A percentile compares a stretch with the other conserved stretches of the same genome.
These are phyloP conservation scores for Dioszegia crocea DNA, from an alignment of 768 basidiomycete species.

Conservation along the genomic window DNA sequence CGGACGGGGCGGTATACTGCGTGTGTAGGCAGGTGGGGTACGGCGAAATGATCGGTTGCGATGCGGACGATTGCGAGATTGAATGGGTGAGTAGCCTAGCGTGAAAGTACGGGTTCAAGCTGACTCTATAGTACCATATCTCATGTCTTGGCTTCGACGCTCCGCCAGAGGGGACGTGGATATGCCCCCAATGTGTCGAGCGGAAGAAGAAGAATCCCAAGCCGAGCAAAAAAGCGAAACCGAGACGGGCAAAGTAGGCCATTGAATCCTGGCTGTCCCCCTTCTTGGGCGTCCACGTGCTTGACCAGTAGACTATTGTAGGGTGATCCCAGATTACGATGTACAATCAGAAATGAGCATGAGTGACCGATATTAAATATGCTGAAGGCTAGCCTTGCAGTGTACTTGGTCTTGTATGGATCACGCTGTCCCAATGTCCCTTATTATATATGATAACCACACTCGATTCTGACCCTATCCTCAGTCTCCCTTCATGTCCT, in stretches of 20 bases:
- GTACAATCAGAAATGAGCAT: too few species aligned
- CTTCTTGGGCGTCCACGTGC: too few species aligned
- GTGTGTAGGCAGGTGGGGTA: conserved; percentile 46
- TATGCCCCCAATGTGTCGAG: conserved; percentile 37
- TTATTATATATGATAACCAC: too few species aligned
- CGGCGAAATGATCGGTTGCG: conserved; percentile 52
- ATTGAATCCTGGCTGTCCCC: too few species aligned
- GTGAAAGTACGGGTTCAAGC: neutral
- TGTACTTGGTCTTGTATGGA: too few species aligned
- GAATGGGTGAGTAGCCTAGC: conserved; percentile 50
- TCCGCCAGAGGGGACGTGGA: conserved; percentile 40
- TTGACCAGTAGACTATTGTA: too few species aligned
- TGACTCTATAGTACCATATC: conserved; percentile 37
- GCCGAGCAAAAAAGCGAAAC: conserved; percentile 14
- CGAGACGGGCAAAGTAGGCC: conserved; percentile 12
- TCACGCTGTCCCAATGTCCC: too few species aligned
- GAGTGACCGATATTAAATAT: too few species aligned
- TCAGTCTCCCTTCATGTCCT: too few species aligned
- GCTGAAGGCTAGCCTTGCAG: too few species aligned
- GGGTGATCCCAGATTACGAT: too few species aligned
- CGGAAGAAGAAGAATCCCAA: conserved; percentile 36
- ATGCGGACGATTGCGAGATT: conserved; percentile 47
- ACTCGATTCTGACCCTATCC: too few species aligned
- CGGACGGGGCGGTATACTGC: conserved; percentile 43
- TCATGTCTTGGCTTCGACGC: conserved; percentile 33